phyloP scores from a whole-genome alignment of 495 filamentous ascomycete genomes.

The Penicillium soppii region DNA sequence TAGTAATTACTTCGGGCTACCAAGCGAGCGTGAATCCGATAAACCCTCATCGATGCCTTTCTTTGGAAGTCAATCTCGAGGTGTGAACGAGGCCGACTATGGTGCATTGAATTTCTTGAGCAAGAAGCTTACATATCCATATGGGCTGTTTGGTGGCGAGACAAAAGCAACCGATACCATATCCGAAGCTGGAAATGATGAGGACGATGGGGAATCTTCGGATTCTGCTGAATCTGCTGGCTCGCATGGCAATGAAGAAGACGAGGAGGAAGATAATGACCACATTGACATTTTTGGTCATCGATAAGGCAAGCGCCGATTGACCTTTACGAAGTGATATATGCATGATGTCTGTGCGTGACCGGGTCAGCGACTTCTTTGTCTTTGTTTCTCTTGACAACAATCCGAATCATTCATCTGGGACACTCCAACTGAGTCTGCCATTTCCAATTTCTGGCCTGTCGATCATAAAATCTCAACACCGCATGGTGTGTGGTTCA shows the following conservation, averaged over 20 bases:
- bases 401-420: too few relatives aligned
- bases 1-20: slow-evolving; percentile 49
- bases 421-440: too few relatives aligned
- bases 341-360: too few relatives aligned
- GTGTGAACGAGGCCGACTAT: slow-evolving; percentile 51
- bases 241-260: slow-evolving; percentile 43
- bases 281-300: slow-evolving; percentile 72
- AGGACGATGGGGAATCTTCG: slow-evolving; percentile 27
- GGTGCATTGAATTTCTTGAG: slow-evolving; percentile 59
- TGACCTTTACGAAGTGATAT: too few relatives aligned
- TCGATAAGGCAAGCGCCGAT: slow-evolving; percentile 36
- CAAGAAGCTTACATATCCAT: slow-evolving; percentile 45
- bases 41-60: slow-evolving; percentile 34
- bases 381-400: too few relatives aligned
- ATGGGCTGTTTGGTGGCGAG: slow-evolving; percentile 39
- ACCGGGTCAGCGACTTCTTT: too few relatives aligned
- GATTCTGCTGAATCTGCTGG: slow-evolving; percentile 12
- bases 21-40: slow-evolving; percentile 32
- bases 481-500: too few relatives aligned
- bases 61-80: slow-evolving; percentile 32
- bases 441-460: too few relatives aligned
- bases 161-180: slow-evolving; percentile 25
- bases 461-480: too few relatives aligned
- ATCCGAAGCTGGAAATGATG: slow-evolving; percentile 35
- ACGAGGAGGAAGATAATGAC: slow-evolving; percentile 56